Percentiles rank a stretch among this genome's conserved stretches.
Conservation (phyloP, 345 rosid genomes). For the Gynandropsis gynandra region DNA sequence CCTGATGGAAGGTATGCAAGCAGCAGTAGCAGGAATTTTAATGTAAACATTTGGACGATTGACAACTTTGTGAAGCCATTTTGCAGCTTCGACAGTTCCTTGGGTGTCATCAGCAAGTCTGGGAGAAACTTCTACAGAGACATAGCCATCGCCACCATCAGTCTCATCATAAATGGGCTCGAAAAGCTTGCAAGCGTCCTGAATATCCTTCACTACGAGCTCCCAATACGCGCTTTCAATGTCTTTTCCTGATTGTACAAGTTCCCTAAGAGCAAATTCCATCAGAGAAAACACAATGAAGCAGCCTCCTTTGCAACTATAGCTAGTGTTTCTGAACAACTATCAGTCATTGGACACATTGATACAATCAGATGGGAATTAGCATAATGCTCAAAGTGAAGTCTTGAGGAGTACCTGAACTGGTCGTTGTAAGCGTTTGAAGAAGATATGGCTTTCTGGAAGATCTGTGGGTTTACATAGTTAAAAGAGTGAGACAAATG, state of each 20-base stretch:
- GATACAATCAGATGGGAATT: too few relatives aligned
- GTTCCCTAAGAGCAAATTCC: constrained; percentile 39
- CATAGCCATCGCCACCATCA: constrained; percentile 90
- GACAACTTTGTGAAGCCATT: constrained; percentile 81
- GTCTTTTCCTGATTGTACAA: constrained; percentile 83
- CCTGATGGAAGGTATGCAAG: constrained; percentile 86
- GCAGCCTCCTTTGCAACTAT: not conserved
- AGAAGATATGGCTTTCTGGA: constrained; percentile 95
- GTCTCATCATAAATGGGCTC: constrained; percentile 90
- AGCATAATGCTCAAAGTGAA: too few relatives aligned
- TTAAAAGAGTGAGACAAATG: not conserved
- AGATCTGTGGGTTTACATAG: constrained; percentile 51
- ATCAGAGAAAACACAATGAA: not conserved
- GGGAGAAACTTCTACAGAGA: constrained; percentile 98
- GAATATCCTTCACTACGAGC: constrained; percentile 94
- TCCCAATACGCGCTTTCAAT: constrained; percentile 94
- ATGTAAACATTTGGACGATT: constrained; percentile 82
- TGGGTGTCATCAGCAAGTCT: constrained; percentile 84
- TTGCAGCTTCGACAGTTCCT: constrained; percentile 88
- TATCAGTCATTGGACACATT: too few relatives aligned
- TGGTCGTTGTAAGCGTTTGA: constrained; percentile 95
- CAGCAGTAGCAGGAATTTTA: constrained; percentile 93
- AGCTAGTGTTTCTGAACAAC: too few relatives aligned
- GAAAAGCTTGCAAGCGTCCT: constrained; percentile 95
- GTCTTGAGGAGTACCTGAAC: constrained; percentile 50